Evolutionary conservation across 441 rosid species (phyloP), one percentile per base, ranked within the genome.

Genomic region (Pelargonium australe): DNA sequence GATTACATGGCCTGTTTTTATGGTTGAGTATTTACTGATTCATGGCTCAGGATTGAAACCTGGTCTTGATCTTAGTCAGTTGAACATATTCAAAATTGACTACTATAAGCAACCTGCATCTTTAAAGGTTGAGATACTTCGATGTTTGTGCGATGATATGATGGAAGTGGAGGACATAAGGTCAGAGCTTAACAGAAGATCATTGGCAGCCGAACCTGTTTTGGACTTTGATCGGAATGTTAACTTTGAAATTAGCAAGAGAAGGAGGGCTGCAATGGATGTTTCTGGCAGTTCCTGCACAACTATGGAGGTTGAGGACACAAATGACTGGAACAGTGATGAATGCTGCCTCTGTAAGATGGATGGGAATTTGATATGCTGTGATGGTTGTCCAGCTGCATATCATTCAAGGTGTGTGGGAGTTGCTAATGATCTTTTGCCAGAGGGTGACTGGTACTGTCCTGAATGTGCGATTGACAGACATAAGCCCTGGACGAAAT

Each of bases 321-420:
- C 80, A 6, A 65, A 69, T 73, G 91, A 86, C 78, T 67, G 81
- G 88, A 88, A 88, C 80, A 80, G 81, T 65, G 91, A 85, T 88
- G 23, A 20, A 20, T 20, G 23, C 23, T 20, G 23, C 23, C 23
- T 20, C 23, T 20, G 23, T 20, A 20, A 20, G 23, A 20, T 20
- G 23, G 23, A 20, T 20, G 23, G 23, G 23, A 20, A 20, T 20
- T 20, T 20, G 77, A 80, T 88, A 69, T 88, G 88, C 76, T 88
- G 94, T 75, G 94, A 86, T 76, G 94, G 91, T 63, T 86, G 93
- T 72, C 90, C 93, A 66, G 90, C 90, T 81, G 93, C 93, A 9
- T 88, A 85, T 20, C 23, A 20, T 20, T 20, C 23, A 20, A 20
- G 23, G 23, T 20, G 23, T 20, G 23, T 20, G 1, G 23, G 23